These are phyloP conservation scores for Daldinia eschscholtzii DNA, from an alignment of 2,329 filamentous ascomycete species.

Conservation along the genomic window DNA sequence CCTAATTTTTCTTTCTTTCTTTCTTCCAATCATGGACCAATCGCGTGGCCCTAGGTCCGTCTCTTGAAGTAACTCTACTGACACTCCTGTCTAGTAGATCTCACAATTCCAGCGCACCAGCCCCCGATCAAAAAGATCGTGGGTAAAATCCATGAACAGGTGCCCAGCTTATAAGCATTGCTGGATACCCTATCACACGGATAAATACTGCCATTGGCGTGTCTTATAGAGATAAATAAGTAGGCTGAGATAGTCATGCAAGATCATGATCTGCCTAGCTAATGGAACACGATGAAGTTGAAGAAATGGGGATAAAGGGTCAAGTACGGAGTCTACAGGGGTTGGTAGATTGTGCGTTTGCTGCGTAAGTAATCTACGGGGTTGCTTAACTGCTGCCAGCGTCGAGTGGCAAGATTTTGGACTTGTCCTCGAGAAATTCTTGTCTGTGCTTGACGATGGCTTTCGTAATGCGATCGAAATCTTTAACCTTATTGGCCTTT, in stretches of 20 bases:
- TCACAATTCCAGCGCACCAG: slow-evolving; percentile 31
- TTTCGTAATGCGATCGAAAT: slow-evolving; percentile 75
- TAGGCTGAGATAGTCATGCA: slow-evolving; percentile 31
- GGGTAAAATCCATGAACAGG: slow-evolving; percentile 40
- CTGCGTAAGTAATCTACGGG: slow-evolving; percentile 50
- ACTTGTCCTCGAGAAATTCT: slow-evolving; percentile 73
- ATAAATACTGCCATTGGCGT: slow-evolving; percentile 21
- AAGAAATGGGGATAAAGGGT: slow-evolving; percentile 24
- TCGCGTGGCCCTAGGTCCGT: slow-evolving; percentile 5
- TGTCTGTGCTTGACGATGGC: slow-evolving; percentile 76
- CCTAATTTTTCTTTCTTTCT: slow-evolving; percentile 19
- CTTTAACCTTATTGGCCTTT: slow-evolving; percentile 70
- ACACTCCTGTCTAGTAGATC: slow-evolving; percentile 30
- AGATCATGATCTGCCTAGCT: slow-evolving; percentile 31
- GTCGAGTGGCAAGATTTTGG: slow-evolving; percentile 72
- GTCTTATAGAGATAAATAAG: slow-evolving; percentile 32
- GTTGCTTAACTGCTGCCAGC: slow-evolving; percentile 55
- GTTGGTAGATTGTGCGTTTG: slow-evolving; percentile 25
- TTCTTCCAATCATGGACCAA: slow-evolving; percentile 21
- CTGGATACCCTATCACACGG: slow-evolving; percentile 29
- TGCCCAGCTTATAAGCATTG: slow-evolving; percentile 33
- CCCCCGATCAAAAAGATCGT: slow-evolving; percentile 28
- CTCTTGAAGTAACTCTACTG: slow-evolving; percentile 31
- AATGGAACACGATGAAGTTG: slow-evolving; percentile 28
- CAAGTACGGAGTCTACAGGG: slow-evolving; percentile 45